Base-by-base conservation (phyloP, 176 grass and related monocot species). In the Saccharum spontaneum region DNA sequence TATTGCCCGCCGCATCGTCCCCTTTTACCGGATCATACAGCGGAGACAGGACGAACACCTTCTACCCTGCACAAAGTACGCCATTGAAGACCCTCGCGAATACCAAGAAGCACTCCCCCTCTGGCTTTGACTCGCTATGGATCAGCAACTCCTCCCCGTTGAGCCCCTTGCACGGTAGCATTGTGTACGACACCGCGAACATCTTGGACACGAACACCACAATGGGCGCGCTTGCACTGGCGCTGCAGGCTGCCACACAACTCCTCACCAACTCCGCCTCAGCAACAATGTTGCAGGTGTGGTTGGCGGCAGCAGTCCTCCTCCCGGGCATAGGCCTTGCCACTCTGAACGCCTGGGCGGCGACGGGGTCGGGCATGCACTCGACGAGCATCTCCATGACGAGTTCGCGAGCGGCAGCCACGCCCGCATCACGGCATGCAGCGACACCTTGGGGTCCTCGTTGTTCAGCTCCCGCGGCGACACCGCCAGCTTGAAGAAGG, bases 181-280 rank as follows among this genome's bases (percentile, higher is more conserved):
- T 86, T 55, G 90, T 90, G 62, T 79, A 83, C 43, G 87, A 87
- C 71, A 95, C 73, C 1, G 87, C 87, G 89, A 93, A 95, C 95
- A 98, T 98, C 85, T 98, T 98, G 1, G 93, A 98, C 77, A 98
- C 90, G 23, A 89, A 98, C 28, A 92, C 95, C 13, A 98, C 85
- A 6, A 16, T 16, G 46, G 46, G 46, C 46, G 46, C 46, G 46
- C 46, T 49, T 15, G 14, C 14, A 14, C 14, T 49, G 46, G 46
- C 46, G 14, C 46, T 49, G 46, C 46, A 49, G 46, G 46, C 46
- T 14, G 4, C 46, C 46, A 98, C 86, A 64, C 85, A 93, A 15
- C 86, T 98, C 84, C 95, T 86, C 57, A 92, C 91, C 7, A 49
- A 0, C 46, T 49, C 46, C 4, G 83, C 83, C 67, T 98, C 95